Evolutionary conservation across 75 land plant species (phyloP), one percentile per base, ranked within the genome.

Genomic region (Sequoiadendron giganteum): DNA sequence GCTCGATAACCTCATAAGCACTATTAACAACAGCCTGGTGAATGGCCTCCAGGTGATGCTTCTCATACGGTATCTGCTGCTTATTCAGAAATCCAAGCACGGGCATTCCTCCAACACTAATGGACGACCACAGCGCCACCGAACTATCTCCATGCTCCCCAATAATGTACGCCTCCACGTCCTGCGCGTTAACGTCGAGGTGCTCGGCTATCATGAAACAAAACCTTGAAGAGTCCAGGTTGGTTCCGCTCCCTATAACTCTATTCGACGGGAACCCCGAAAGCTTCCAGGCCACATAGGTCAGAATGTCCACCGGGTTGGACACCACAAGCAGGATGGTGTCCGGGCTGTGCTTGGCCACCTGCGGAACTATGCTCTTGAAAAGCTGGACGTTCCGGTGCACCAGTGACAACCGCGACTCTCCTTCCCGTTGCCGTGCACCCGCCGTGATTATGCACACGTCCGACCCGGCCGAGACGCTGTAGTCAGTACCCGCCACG

Each of bases 71-170:
- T 11, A 91, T 91, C 48, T 87, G 77, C 32, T 91, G 89, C 86
- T 91, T 90, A 65, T 91, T 81, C 19, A 94, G 76, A 76, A 91
- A 91, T 85, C 87, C 90, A 80, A 95, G 86, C 5, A 96, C 72
- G 6, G 95, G 95, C 36, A 96, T 94, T 4, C 97, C 95, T 7
- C 94, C 98, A 8, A 96, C 91, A 80, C 93, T 96, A 32, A 96
- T 92, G 89, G 94, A 94, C 55, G 98, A 96, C 98, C 98, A 96
- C n/a, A 96, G 89, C 58, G 98, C 52, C 52, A 48, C 52, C 11
- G 52, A 48, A 10, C 52, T 48, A 1, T 48, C 52, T 8, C 52
- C 52, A 43, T 96, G 98, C 92, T 96, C 96, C 7, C 98, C 98
- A 2, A 96, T 90, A 45, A 96, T 92, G 92, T 92, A 96, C 1